Evolutionary conservation across 2,329 filamentous ascomycete genomes (phyloP).

Genomic region (Monosporascus sp.): DNA sequence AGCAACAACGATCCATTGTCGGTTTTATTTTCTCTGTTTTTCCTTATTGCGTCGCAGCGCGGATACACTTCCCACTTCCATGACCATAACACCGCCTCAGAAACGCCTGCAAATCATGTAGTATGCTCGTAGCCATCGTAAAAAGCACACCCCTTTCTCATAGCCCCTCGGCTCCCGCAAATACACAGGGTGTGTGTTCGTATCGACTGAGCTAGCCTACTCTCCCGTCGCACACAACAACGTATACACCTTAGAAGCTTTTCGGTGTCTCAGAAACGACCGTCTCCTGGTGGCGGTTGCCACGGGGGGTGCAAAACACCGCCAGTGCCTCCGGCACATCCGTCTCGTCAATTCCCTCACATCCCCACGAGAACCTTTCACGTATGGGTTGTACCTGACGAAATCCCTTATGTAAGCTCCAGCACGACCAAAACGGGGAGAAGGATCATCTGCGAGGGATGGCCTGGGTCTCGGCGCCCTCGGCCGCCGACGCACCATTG

Average conservation of each 20-base stretch:
- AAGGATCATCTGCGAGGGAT: slow-evolving; percentile 54
- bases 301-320: no score
- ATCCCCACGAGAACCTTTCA: background rate
- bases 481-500: slow-evolving; percentile 3
- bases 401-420: background rate
- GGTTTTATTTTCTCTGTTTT: background rate
- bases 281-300: background rate
- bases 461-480: slow-evolving; percentile 33
- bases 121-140: background rate
- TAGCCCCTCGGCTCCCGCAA: background rate
- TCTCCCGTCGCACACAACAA: no score
- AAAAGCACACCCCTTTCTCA: background rate
- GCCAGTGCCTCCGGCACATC: no score
- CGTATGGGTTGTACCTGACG: no score
- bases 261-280: background rate
- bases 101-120: background rate
- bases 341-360: background rate
- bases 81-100: background rate
- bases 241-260: no score
- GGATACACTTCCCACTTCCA: background rate
- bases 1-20: no score
- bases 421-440: background rate
- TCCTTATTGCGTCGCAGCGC: background rate
- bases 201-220: no score
- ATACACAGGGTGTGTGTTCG: no score